These are phyloP conservation scores for Auricularia auricula-judae DNA, from an alignment of 768 basidiomycete species.

Conservation along the genomic window DNA sequence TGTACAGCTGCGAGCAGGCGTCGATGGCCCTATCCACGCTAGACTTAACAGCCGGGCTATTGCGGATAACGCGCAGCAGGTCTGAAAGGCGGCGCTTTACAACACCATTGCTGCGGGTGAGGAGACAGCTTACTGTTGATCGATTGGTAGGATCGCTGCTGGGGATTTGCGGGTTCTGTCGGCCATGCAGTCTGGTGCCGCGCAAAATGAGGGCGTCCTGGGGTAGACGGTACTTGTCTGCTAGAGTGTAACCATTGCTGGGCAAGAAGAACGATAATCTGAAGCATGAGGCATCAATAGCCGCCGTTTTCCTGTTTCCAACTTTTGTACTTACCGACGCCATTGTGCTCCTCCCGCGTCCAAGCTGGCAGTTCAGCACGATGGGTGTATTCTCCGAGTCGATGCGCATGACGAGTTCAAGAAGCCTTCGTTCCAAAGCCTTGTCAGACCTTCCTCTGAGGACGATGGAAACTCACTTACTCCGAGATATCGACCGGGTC, in stretches of 20 bases:
- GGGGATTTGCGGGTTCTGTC: conserved; percentile 15
- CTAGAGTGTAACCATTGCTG: conserved; percentile 55
- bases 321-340: conserved; percentile 50
- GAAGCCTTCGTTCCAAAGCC: conserved; percentile 35
- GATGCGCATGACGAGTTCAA: conserved; percentile 64
- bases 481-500: conserved; percentile 23
- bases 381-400: conserved; percentile 64
- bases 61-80: conserved; percentile 74
- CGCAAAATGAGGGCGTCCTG: not conserved
- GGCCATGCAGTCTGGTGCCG: conserved; percentile 15
- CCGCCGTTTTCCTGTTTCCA: not conserved
- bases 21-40: conserved; percentile 84
- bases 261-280: conserved; percentile 77
- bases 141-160: conserved; percentile 64
- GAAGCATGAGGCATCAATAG: not conserved
- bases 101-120: not conserved
- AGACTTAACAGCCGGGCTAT: conserved; percentile 76
- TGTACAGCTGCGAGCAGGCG: conserved; percentile 70
- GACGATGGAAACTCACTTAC: conserved; percentile 5
- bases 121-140: conserved; percentile 66
- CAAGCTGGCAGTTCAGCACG: conserved; percentile 92
- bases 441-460: conserved; percentile 22
- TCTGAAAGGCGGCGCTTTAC: conserved; percentile 30
- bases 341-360: conserved; percentile 81
- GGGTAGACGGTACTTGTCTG: not conserved